Conservation (phyloP, 2,329 filamentous ascomycete species). For the Talaromyces sp. region DNA sequence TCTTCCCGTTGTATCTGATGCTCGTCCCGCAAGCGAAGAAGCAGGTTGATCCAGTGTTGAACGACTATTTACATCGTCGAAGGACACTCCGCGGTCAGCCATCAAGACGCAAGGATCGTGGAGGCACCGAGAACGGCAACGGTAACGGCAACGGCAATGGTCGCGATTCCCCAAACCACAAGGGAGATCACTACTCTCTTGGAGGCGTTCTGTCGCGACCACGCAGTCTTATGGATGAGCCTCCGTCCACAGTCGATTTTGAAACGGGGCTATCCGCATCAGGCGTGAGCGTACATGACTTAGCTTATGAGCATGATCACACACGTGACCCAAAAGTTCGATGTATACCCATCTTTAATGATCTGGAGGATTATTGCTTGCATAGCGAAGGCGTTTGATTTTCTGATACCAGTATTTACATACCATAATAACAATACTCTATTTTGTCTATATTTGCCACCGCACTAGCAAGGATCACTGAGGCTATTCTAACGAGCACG, state of each 20-base stretch:
- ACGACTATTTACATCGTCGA: slow-evolving; percentile 11
- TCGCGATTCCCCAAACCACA: not conserved
- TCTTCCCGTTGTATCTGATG: slow-evolving; percentile 56
- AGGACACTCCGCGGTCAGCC: not conserved
- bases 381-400: slow-evolving; percentile 1
- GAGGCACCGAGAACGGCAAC: not conserved
- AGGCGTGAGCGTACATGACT: slow-evolving; percentile 10
- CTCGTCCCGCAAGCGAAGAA: slow-evolving; percentile 44
- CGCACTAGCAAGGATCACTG: not conserved
- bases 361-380: not conserved
- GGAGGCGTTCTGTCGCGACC: slow-evolving; percentile 19
- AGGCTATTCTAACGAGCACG: not conserved
- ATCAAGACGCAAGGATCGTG: slow-evolving; percentile 15
- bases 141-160: not conserved
- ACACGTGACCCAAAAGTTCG: not conserved
- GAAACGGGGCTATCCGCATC: not conserved
- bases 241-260: not conserved
- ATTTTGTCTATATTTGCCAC: not conserved
- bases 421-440: not conserved
- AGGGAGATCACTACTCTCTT: slow-evolving; percentile 11
- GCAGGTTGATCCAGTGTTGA: slow-evolving; percentile 50
- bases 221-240: slow-evolving; percentile 18
- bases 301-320: slow-evolving; percentile 8
- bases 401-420: not conserved
- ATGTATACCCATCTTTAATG: not conserved